Percentiles rank a stretch among this genome's conserved stretches.
phyloP scores from a whole-genome alignment of 495 filamentous ascomycete genomes.

The Durotheca rogersii region DNA sequence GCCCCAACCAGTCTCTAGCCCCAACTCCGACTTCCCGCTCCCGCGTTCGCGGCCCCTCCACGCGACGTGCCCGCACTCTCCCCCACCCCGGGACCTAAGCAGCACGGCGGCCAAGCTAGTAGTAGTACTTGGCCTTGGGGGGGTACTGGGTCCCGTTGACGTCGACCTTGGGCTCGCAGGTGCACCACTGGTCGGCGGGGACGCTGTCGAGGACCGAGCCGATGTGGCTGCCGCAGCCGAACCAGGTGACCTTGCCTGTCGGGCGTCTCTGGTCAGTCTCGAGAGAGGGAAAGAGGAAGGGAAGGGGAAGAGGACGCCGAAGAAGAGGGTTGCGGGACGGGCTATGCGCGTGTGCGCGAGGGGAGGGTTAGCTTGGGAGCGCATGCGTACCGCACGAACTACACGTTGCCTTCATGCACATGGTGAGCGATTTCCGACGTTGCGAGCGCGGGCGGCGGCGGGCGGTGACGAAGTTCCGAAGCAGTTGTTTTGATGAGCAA shows the following conservation, averaged over 20 bases:
- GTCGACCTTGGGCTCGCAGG: constrained; percentile 62
- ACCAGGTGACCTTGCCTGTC: constrained; percentile 67
- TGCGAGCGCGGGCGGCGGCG: neutral
- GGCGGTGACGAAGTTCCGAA: constrained; percentile 5
- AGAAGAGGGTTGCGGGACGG: too few species aligned
- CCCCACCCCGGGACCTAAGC: too few species aligned
- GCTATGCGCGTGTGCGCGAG: too few species aligned
- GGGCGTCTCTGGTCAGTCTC: too few species aligned
- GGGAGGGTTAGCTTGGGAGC: neutral
- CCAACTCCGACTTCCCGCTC: too few species aligned
- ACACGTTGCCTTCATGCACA: constrained; percentile 38
- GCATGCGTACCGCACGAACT: constrained; percentile 29
- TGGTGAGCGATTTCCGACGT: constrained; percentile 15
- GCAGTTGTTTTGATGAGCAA: too few species aligned
- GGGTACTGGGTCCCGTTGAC: constrained; percentile 62
- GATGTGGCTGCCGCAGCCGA: constrained; percentile 70
- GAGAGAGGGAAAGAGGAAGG: too few species aligned
- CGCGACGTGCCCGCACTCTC: too few species aligned
- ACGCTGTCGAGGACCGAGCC: constrained; percentile 64
- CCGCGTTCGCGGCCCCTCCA: too few species aligned
- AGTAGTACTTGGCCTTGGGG: constrained; percentile 50
- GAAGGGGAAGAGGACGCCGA: too few species aligned
- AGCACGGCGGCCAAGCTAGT: too few species aligned
- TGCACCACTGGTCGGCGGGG: constrained; percentile 61
- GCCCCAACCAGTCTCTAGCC: too few species aligned